Evolutionary conservation across 1,284 basidiomycete genomes (phyloP).

Genomic region (Irpex rosettiformis): DNA sequence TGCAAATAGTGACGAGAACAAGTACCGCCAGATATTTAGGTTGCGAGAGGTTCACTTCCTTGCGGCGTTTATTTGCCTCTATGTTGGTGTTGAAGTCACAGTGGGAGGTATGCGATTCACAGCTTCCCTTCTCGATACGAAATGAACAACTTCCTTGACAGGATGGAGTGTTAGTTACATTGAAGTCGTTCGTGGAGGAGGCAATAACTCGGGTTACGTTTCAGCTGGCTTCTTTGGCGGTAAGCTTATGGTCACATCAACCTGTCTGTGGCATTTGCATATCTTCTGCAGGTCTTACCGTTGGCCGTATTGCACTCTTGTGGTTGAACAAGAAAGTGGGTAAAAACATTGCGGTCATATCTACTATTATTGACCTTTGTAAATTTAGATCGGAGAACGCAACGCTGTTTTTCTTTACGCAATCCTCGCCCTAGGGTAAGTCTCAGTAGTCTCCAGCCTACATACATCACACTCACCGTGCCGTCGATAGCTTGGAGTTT

Average conservation of each 20-base stretch:
- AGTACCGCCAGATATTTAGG: conserved; percentile 37
- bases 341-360: not conserved
- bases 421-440: conserved; percentile 33
- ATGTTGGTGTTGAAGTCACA: conserved; percentile 47
- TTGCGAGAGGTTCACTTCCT: conserved; percentile 37
- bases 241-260: conserved; percentile 15
- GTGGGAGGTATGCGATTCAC: conserved; percentile 34
- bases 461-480: not conserved
- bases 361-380: not conserved
- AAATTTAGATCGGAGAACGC: conserved; percentile 38
- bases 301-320: conserved; percentile 42
- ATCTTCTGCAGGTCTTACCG: conserved; percentile 33
- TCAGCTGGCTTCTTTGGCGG: conserved; percentile 50
- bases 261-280: not conserved
- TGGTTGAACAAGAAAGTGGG: conserved; percentile 47
- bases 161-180: conserved; percentile 51
- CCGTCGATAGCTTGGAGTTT: conserved; percentile 42
- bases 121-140: too few relatives aligned
- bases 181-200: conserved; percentile 40
- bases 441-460: not conserved
- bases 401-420: conserved; percentile 37
- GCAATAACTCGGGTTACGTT: conserved; percentile 46
- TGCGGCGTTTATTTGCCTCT: conserved; percentile 42
- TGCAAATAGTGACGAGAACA: conserved; percentile 23
- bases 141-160: too few relatives aligned